Percentiles rank a stretch among this genome's conserved stretches.
Conservation (phyloP, 371 early-diverging fungal species). For the Apophysomyces sp. region DNA sequence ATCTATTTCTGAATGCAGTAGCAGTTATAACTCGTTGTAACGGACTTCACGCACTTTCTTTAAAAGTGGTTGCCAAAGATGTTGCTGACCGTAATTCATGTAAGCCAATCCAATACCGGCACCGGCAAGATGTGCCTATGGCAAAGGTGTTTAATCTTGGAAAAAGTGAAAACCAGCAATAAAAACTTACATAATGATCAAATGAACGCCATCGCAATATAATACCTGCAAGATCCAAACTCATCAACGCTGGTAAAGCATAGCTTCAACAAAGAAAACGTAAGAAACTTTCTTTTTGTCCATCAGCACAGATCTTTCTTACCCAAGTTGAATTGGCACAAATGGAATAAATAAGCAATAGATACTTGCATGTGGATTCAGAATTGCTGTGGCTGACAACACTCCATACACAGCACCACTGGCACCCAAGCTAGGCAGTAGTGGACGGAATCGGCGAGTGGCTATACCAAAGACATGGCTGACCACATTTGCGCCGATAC, state of each 20-base stretch:
- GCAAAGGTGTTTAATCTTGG: not conserved
- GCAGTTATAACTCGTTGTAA: not conserved
- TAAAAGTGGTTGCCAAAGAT: conserved; percentile 31
- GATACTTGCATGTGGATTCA: conserved; percentile 52
- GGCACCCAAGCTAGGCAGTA: conserved; percentile 63
- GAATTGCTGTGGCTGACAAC: conserved; percentile 44
- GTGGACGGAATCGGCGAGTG: conserved; percentile 23
- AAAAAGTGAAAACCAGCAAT: no score
- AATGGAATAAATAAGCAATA: conserved; percentile 63
- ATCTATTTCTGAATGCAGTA: not conserved
- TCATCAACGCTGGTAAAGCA: conserved; percentile 47
- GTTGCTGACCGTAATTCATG: conserved; percentile 34
- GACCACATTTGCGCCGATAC: conserved; percentile 47
- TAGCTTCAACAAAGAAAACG: conserved; percentile 3
- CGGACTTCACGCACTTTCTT: not conserved
- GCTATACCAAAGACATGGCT: conserved; percentile 48
- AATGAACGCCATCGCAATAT: conserved; percentile 47
- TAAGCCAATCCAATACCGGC: conserved; percentile 39
- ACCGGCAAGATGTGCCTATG: conserved; percentile 50
- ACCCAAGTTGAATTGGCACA: conserved; percentile 48
- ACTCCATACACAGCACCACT: conserved; percentile 66
- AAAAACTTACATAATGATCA: conserved; percentile 53
- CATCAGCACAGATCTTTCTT: not conserved
- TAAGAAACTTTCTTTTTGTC: not conserved
- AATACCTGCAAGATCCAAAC: conserved; percentile 48